Evolutionary conservation across 768 basidiomycete genomes (phyloP).

Genomic region (Serendipita sp.): DNA sequence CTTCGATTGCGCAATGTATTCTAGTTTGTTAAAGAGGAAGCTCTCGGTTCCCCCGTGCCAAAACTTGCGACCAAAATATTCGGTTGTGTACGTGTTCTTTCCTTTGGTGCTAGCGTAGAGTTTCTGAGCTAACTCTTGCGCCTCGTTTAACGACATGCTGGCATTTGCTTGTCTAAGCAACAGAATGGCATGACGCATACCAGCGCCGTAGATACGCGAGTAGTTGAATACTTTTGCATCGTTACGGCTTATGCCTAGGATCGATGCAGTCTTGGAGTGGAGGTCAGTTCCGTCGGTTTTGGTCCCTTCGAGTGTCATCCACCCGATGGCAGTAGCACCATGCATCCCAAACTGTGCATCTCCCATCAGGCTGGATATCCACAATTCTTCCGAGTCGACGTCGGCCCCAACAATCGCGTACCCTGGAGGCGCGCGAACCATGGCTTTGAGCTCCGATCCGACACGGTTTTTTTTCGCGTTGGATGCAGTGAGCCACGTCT

Average conservation of each 20-base stretch:
- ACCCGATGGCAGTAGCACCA: constrained; percentile 90
- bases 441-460: constrained; percentile 95
- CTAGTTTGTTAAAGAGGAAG: constrained; percentile 94
- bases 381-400: constrained; percentile 96
- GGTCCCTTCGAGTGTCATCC: constrained; percentile 99
- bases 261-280: constrained; percentile 89
- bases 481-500: constrained; percentile 95
- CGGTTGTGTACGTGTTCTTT: constrained; percentile 58
- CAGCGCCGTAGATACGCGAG: constrained; percentile 96
- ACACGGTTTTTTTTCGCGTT: constrained; percentile 96
- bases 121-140: constrained; percentile 64
- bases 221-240: constrained; percentile 99
- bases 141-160: constrained; percentile 58
- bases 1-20: constrained; percentile 80
- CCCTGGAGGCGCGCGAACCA: constrained; percentile 87
- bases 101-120: constrained; percentile 91
- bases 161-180: constrained; percentile 76
- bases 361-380: constrained; percentile 98
- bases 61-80: constrained; percentile 67
- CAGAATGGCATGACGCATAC: constrained; percentile 82
- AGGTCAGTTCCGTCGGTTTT: constrained; percentile 89
- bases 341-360: constrained; percentile 96
- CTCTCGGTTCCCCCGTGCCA: constrained; percentile 97
- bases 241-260: constrained; percentile 84
- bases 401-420: constrained; percentile 95